phyloP scores from a whole-genome alignment of 352 stramenopile species.

The Phytophthora tentaculata region DNA sequence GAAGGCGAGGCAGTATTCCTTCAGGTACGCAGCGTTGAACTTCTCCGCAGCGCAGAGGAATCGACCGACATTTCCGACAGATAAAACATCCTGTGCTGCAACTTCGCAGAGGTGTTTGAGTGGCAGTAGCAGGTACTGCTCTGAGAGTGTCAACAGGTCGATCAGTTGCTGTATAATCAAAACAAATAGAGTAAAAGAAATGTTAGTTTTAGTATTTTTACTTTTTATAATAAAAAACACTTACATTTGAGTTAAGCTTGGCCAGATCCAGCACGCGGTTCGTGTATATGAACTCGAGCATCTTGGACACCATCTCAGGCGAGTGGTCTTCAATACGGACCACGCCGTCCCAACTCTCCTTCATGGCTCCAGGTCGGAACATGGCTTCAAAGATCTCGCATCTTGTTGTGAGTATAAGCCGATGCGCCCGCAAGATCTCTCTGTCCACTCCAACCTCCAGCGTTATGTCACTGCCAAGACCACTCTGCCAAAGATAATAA shows the following conservation, averaged over 20 bases:
- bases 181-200: slow-evolving; percentile 2
- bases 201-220: no score
- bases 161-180: slow-evolving; percentile 73
- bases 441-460: slow-evolving; percentile 74
- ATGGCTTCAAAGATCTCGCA: slow-evolving; percentile 92
- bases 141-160: slow-evolving; percentile 78
- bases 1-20: slow-evolving; percentile 83
- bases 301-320: slow-evolving; percentile 87
- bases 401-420: slow-evolving; percentile 78
- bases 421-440: slow-evolving; percentile 69
- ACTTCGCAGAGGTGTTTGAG: slow-evolving; percentile 85
- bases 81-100: slow-evolving; percentile 71
- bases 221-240: slow-evolving; percentile 16
- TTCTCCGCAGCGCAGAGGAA: slow-evolving; percentile 85
- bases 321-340: slow-evolving; percentile 85
- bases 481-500: slow-evolving; percentile 43
- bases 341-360: slow-evolving; percentile 82
- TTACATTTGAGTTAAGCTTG: slow-evolving; percentile 77
- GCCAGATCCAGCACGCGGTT: slow-evolving; percentile 85
- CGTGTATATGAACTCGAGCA: slow-evolving; percentile 94
- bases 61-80: slow-evolving; percentile 74
- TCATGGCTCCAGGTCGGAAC: slow-evolving; percentile 87
- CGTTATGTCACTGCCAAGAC: slow-evolving; percentile 69
- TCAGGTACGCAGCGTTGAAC: slow-evolving; percentile 84
- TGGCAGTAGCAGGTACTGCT: slow-evolving; percentile 81